These are phyloP conservation scores for Kwoniella shandongensis DNA, from an alignment of 768 basidiomycete genomes.

Conservation along the genomic window DNA sequence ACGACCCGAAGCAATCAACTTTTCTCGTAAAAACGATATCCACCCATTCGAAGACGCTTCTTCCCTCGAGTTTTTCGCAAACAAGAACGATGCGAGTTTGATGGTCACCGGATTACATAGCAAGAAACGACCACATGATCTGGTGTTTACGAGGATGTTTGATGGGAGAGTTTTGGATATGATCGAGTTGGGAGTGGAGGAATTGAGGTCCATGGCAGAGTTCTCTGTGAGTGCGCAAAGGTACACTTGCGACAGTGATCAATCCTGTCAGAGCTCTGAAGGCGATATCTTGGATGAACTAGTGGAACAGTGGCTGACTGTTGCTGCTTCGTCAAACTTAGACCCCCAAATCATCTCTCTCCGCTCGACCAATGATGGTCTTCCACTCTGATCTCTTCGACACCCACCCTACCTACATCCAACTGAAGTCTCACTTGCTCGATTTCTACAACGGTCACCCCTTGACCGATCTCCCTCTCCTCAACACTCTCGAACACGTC, in stretches of 20 bases:
- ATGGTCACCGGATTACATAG: constrained; percentile 87
- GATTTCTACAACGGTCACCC: constrained; percentile 83
- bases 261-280: too few relatives aligned
- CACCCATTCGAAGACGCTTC: constrained; percentile 83
- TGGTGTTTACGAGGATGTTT: constrained; percentile 83
- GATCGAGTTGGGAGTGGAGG: constrained; percentile 88
- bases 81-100: constrained; percentile 90
- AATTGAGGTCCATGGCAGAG: constrained; percentile 71
- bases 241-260: too few relatives aligned
- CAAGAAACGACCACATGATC: constrained; percentile 87
- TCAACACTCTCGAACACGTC: constrained; percentile 53
- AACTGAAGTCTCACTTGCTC: constrained; percentile 86
- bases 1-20: constrained; percentile 83
- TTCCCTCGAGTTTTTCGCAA: constrained; percentile 87
- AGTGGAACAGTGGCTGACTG: too few relatives aligned
- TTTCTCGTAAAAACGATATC: constrained; percentile 88
- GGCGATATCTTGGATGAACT: too few relatives aligned
- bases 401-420: constrained; percentile 84
- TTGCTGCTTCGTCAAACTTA: too few relatives aligned
- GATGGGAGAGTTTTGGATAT: constrained; percentile 86
- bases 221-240: constrained; percentile 68
- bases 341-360: constrained; percentile 85
- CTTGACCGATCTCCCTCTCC: constrained; percentile 73
- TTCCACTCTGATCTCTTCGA: constrained; percentile 96
- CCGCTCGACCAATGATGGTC: constrained; percentile 88